Conservation (phyloP, 192 early-diverging fungal species). For the Entophlyctis luteolus region DNA sequence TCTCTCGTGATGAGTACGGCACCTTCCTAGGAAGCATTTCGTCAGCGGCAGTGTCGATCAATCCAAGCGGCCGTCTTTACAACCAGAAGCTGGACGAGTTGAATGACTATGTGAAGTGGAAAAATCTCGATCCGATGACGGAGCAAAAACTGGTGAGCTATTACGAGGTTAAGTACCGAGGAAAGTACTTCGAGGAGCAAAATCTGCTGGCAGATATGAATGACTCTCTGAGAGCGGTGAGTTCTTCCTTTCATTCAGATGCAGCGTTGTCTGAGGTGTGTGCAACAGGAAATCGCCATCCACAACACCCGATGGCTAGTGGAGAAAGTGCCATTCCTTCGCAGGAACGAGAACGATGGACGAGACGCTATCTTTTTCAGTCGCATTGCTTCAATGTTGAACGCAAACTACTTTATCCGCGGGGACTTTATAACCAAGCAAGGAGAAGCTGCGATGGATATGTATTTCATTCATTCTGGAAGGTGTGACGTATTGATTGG, state of each 20-base stretch:
- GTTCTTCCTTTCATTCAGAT: background rate
- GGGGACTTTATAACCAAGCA: conserved; percentile 29
- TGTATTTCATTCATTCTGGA: conserved; percentile 36
- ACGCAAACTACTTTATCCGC: conserved; percentile 11
- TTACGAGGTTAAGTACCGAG: conserved; percentile 32
- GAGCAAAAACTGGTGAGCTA: conserved; percentile 18
- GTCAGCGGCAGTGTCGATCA: conserved; percentile 6
- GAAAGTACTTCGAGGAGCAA: conserved; percentile 34
- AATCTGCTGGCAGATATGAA: conserved; percentile 25
- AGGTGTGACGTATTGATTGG: conserved; percentile 22
- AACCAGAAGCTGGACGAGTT: conserved; percentile 33
- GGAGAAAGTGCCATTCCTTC: conserved; percentile 28
- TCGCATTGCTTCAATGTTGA: conserved; percentile 3
- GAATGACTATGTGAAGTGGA: conserved; percentile 29
- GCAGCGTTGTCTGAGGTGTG: background rate
- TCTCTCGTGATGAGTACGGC: conserved; percentile 15
- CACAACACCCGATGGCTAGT: conserved; percentile 27
- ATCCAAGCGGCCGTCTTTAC: conserved; percentile 21
- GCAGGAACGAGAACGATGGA: conserved; percentile 24
- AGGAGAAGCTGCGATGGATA: conserved; percentile 25
- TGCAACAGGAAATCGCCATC: conserved; percentile 30
- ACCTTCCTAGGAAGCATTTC: conserved; percentile 23
- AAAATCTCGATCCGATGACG: conserved; percentile 12
- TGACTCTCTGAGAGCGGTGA: conserved; percentile 28
- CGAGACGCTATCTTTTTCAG: conserved; percentile 29